Percentiles rank a stretch among this genome's conserved stretches.
These are phyloP conservation scores for Trematosphaeria pertusa DNA, from an alignment of 2,329 filamentous ascomycete genomes.

Conservation along the genomic window DNA sequence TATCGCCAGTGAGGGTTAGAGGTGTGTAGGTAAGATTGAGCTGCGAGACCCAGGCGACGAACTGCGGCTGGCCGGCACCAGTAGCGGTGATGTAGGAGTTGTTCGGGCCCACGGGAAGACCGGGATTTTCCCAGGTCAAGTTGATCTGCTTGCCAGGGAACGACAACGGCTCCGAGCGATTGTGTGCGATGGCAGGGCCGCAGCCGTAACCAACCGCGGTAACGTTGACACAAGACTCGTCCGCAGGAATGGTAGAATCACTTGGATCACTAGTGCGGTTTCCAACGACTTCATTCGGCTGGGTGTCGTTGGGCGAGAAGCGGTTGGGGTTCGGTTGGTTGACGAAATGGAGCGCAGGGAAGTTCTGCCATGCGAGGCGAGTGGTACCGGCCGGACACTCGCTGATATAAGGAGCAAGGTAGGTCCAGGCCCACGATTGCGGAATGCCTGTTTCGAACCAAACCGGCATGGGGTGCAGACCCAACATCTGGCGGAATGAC, in stretches of 20 bases:
- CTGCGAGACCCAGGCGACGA: conserved; percentile 78
- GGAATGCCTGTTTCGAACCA: conserved; percentile 83
- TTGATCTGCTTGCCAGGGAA: conserved; percentile 76
- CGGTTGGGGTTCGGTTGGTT: conserved; percentile 80
- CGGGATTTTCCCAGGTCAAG: conserved; percentile 75
- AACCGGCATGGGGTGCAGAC: conserved; percentile 80
- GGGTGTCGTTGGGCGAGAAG: conserved; percentile 67
- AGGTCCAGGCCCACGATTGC: conserved; percentile 84
- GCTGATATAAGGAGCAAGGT: conserved; percentile 81
- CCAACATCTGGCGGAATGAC: conserved; percentile 83
- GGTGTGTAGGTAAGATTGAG: conserved; percentile 63
- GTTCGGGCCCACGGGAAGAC: conserved; percentile 75
- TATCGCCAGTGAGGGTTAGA: conserved; percentile 69
- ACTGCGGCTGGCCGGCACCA: conserved; percentile 65
- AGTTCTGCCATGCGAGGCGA: conserved; percentile 84
- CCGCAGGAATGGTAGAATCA: conserved; percentile 52
- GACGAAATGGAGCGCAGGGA: conserved; percentile 72
- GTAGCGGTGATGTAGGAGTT: conserved; percentile 77
- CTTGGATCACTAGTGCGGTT: conserved; percentile 64
- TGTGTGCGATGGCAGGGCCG: conserved; percentile 69
- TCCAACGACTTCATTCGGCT: conserved; percentile 69
- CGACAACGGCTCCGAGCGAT: conserved; percentile 73
- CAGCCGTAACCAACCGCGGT: conserved; percentile 65
- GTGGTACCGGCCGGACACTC: conserved; percentile 77
- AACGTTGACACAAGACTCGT: conserved; percentile 65